Conservation (phyloP, 768 basidiomycete species). For the Lactarius sp. region DNA sequence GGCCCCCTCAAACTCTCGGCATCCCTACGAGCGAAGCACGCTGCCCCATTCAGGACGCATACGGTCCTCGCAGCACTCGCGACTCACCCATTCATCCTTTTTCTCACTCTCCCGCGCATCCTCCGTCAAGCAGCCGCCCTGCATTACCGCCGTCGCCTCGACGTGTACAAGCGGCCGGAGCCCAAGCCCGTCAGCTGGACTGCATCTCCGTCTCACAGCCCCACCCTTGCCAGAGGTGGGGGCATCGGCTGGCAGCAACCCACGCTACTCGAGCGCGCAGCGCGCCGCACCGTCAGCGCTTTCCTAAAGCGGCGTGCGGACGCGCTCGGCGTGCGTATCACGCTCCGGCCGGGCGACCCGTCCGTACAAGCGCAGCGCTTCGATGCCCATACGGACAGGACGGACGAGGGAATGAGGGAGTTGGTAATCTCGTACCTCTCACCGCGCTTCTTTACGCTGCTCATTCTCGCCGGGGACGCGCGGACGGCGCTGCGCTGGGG, state of each 20-base stretch:
- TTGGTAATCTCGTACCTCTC: conserved; percentile 37
- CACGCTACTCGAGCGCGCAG: background rate
- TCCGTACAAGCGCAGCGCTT: background rate
- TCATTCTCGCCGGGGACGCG: background rate
- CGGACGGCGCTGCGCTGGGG: background rate
- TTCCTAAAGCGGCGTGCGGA: conserved; percentile 40
- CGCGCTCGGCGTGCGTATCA: conserved; percentile 36
- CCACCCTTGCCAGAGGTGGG: background rate
- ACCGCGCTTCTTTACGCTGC: conserved; percentile 41
- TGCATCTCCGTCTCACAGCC: background rate
- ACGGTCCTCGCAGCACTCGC: conserved; percentile 38
- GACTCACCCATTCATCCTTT: conserved; percentile 47
- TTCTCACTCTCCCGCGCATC: conserved; percentile 29
- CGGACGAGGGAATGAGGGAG: background rate
- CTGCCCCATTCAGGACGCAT: conserved; percentile 12
- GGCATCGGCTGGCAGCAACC: conserved; percentile 6
- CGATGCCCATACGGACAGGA: background rate
- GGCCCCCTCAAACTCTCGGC: conserved; percentile 51
- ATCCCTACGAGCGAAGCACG: conserved; percentile 31
- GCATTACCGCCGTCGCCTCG: conserved; percentile 6
- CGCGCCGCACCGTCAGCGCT: background rate
- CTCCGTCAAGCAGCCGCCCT: background rate
- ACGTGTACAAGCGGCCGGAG: background rate
- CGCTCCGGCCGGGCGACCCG: conserved; percentile 36
- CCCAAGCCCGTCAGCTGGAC: conserved; percentile 3